These are phyloP conservation scores for Hypomyces perniciosus DNA, from an alignment of 2,329 filamentous ascomycete genomes.

Conservation along the genomic window DNA sequence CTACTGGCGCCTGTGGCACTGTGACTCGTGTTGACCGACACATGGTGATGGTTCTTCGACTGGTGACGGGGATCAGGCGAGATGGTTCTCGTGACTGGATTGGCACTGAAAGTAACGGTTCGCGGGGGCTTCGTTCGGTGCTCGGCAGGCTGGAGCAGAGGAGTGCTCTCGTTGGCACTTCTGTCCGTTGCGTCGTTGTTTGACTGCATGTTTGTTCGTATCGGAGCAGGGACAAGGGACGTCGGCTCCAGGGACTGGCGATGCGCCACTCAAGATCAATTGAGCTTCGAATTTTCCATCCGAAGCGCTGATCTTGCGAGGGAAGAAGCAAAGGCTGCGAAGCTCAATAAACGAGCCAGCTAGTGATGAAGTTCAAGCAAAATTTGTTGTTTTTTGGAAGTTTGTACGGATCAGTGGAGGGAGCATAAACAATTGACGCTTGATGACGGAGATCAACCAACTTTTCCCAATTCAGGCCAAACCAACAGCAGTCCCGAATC, in stretches of 20 bases:
- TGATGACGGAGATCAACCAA: constrained; percentile 10
- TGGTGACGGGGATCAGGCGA: constrained; percentile 38
- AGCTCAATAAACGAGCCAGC: neutral
- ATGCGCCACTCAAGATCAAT: neutral
- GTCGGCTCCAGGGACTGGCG: neutral
- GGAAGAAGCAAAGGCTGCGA: neutral
- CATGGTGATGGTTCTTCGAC: constrained; percentile 21
- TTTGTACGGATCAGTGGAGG: neutral
- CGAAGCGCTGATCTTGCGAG: neutral
- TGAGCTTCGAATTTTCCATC: neutral
- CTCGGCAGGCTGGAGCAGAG: constrained; percentile 7
- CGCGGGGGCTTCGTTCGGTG: constrained; percentile 32
- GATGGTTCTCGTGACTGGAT: constrained; percentile 57
- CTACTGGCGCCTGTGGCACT: constrained; percentile 29
- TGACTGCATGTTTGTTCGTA: constrained; percentile 7
- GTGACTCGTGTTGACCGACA: constrained; percentile 28
- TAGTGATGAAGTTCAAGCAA: neutral
- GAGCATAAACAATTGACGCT: constrained; percentile 4
- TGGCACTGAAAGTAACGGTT: constrained; percentile 72
- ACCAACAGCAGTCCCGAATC: constrained; percentile 4
- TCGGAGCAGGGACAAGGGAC: neutral
- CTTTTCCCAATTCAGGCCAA: constrained; percentile 1
- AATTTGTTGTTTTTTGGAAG: neutral
- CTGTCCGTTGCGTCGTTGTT: neutral
- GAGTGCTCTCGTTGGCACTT: constrained; percentile 7